Conservation (phyloP, 176 grass and related monocot genomes). For the Coix lacrymajobi region DNA sequence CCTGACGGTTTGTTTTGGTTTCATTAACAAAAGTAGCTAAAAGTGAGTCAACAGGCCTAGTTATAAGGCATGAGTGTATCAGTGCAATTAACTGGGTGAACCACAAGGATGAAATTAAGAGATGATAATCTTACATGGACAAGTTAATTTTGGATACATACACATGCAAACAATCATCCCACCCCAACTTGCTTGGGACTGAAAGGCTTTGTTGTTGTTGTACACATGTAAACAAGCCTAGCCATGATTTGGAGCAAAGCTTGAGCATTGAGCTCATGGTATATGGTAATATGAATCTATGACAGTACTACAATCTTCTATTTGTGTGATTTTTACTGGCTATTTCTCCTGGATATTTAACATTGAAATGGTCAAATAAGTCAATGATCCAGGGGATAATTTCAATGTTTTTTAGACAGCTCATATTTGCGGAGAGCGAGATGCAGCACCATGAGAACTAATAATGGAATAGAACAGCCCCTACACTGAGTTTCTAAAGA, state of each 20-base stretch:
- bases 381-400: neutral
- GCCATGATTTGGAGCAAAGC: neutral
- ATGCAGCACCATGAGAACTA: neutral
- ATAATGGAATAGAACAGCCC: neutral
- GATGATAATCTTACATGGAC: neutral
- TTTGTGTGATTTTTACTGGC: neutral
- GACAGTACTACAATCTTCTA: neutral
- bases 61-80: neutral
- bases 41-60: neutral
- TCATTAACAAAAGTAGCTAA: neutral
- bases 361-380: neutral
- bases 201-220: too few species aligned
- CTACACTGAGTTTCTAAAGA: neutral
- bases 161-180: slow-evolving; percentile 4
- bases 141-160: neutral
- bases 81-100: neutral
- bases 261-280: neutral
- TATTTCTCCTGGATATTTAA: neutral
- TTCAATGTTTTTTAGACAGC: neutral
- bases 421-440: neutral
- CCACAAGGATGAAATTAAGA: neutral
- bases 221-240: neutral
- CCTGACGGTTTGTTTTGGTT: neutral
- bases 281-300: neutral
- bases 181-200: too few species aligned